phyloP scores from a whole-genome alignment of 108 stramenopile genomes.

The Nitzschia sp. region DNA sequence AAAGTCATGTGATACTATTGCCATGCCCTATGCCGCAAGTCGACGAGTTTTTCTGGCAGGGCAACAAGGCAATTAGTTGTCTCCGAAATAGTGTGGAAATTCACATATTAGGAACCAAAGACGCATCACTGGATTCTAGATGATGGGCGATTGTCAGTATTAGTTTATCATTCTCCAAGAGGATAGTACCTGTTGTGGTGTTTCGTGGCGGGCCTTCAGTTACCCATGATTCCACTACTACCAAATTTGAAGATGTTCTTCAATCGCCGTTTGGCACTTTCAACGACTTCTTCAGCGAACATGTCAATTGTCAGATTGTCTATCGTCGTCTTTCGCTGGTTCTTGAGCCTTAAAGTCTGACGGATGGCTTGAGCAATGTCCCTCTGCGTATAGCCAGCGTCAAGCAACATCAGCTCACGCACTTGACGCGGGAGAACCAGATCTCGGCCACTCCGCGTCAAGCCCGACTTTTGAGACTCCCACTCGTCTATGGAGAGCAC shows the following conservation, averaged over 20 bases:
- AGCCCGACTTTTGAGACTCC: slow-evolving; percentile 19
- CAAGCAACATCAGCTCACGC: slow-evolving; percentile 10
- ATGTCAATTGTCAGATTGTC: slow-evolving; percentile 12
- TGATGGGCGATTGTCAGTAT: too few relatives aligned
- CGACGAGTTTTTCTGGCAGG: too few relatives aligned
- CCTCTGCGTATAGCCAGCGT: slow-evolving; percentile 23
- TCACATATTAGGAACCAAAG: too few relatives aligned
- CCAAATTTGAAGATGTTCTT: background rate
- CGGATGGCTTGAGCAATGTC: slow-evolving; percentile 30
- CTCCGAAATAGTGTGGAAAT: too few relatives aligned
- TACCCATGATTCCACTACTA: background rate
- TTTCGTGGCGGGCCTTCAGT: too few relatives aligned
- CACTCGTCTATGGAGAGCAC: slow-evolving; percentile 41
- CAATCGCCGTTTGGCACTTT: background rate
- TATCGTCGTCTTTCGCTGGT: slow-evolving; percentile 33
- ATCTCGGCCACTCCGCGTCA: background rate
- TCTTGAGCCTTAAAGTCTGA: slow-evolving; percentile 7
- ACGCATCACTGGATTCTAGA: too few relatives aligned
- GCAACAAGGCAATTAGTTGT: too few relatives aligned
- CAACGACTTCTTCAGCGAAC: background rate
- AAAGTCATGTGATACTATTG: too few relatives aligned
- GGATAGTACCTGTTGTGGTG: too few relatives aligned
- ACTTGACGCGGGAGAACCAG: slow-evolving; percentile 9
- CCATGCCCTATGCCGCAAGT: too few relatives aligned
- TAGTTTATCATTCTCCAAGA: too few relatives aligned